Conservation (phyloP, 371 early-diverging fungal species). For the Dichotomocladium elegans region DNA sequence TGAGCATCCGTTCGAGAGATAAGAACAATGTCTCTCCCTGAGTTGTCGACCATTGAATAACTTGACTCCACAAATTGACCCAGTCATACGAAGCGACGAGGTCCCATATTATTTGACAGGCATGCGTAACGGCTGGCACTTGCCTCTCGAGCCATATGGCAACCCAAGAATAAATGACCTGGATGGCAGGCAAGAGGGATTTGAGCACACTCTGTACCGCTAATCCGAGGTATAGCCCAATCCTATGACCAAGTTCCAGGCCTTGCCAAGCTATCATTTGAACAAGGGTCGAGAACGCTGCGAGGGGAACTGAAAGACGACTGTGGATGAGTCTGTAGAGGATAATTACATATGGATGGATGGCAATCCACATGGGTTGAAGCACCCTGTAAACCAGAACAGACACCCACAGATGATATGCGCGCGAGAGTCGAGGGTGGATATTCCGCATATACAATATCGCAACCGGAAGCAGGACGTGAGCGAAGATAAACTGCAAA, state of each 20-base stretch:
- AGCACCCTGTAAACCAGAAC: not conserved
- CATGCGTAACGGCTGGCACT: not conserved
- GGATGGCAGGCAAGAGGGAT: not conserved
- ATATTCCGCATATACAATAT: too few relatives aligned
- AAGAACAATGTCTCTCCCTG: slow-evolving; percentile 2
- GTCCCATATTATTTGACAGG: not conserved
- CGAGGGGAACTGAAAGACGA: not conserved
- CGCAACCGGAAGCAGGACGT: too few relatives aligned
- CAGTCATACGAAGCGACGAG: not conserved
- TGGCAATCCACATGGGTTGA: too few relatives aligned
- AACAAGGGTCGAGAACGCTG: not conserved
- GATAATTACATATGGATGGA: not conserved
- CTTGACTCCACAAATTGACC: not conserved
- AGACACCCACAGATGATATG: not conserved
- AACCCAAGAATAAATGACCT: not conserved
- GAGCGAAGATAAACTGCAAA: not conserved
- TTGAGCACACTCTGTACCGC: not conserved
- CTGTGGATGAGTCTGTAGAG: not conserved
- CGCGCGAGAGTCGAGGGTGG: not conserved
- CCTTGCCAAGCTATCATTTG: not conserved
- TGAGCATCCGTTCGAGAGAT: slow-evolving; percentile 6
- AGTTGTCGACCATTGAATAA: not conserved
- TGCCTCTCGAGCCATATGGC: not conserved
- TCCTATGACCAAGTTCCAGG: not conserved
- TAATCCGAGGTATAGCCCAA: not conserved